These are phyloP conservation scores for Sisymbrium altissimum DNA, from an alignment of 345 rosid species.

Conservation along the genomic window DNA sequence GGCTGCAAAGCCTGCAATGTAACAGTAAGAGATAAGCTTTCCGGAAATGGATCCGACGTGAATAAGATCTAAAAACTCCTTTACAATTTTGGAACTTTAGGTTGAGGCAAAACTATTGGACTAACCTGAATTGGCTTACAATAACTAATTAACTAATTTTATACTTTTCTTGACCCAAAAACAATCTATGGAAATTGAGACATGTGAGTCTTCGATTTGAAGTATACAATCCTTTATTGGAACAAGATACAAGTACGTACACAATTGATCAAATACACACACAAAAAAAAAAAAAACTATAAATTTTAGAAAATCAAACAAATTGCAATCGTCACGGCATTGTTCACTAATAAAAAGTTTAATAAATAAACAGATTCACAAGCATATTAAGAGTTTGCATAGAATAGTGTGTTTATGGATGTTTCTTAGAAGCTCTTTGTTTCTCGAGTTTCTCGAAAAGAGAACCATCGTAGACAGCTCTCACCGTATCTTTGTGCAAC, in stretches of 20 bases:
- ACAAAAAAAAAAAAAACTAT: not conserved
- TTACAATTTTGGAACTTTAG: too few relatives aligned
- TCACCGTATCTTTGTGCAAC: conserved; percentile 57
- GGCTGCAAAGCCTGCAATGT: too few relatives aligned
- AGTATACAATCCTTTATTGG: not conserved
- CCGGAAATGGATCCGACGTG: too few relatives aligned
- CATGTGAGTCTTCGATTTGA: not conserved
- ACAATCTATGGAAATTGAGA: not conserved
- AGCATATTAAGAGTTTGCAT: not conserved
- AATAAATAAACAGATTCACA: not conserved
- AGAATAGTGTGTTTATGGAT: not conserved
- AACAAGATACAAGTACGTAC: not conserved
- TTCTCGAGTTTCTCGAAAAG: conserved; percentile 62
- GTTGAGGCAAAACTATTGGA: not conserved
- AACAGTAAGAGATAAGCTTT: too few relatives aligned
- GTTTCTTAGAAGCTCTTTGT: conserved; percentile 50
- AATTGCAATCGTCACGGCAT: conserved; percentile 14
- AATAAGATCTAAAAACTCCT: too few relatives aligned
- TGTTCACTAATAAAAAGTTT: not conserved
- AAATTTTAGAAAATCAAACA: not conserved
- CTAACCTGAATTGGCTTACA: not conserved
- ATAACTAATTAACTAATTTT: not conserved
- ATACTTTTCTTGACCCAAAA: not conserved
- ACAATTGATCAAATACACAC: not conserved
- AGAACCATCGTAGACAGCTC: conserved; percentile 75